phyloP scores from a whole-genome alignment of 1,284 basidiomycete species.

The Gomphus bonarii region DNA sequence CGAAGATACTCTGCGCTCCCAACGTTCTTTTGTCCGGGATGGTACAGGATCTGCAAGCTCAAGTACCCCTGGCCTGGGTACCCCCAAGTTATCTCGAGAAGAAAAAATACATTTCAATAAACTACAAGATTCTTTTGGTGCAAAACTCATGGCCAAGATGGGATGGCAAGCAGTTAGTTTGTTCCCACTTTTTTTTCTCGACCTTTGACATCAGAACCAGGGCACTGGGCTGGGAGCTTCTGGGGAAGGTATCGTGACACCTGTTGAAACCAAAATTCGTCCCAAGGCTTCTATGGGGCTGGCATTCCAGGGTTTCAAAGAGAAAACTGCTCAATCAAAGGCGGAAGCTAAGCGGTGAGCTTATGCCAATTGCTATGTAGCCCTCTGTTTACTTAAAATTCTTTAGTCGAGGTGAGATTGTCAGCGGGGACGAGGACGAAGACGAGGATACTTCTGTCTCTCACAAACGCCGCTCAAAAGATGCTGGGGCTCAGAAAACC shows the following conservation, averaged over 20 bases:
- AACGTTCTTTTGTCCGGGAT: constrained; percentile 48
- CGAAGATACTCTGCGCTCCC: constrained; percentile 28
- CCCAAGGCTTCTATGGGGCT: constrained; percentile 76
- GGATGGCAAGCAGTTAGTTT: constrained; percentile 69
- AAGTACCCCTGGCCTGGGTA: constrained; percentile 28
- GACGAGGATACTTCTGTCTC: constrained; percentile 47
- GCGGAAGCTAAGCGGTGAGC: constrained; percentile 65
- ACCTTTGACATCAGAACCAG: constrained; percentile 8
- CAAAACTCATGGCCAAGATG: constrained; percentile 87
- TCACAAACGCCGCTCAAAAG: constrained; percentile 34
- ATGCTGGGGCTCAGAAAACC: constrained; percentile 46
- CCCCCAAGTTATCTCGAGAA: constrained; percentile 41
- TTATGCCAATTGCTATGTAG: background rate
- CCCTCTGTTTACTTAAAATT: background rate
- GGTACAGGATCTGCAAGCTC: constrained; percentile 29
- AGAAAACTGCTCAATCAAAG: constrained; percentile 83
- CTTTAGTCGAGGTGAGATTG: constrained; percentile 38
- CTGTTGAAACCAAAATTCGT: constrained; percentile 77
- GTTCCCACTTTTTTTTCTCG: background rate
- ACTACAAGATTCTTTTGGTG: constrained; percentile 68
- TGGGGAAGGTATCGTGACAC: constrained; percentile 81
- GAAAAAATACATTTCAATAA: constrained; percentile 77
- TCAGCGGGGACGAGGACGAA: constrained; percentile 72
- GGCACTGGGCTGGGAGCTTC: constrained; percentile 72
- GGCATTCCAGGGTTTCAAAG: constrained; percentile 76